Percentiles rank a stretch among this genome's conserved stretches.
These are phyloP conservation scores for Suillus sp. DNA, from an alignment of 768 basidiomycete species.

Conservation along the genomic window DNA sequence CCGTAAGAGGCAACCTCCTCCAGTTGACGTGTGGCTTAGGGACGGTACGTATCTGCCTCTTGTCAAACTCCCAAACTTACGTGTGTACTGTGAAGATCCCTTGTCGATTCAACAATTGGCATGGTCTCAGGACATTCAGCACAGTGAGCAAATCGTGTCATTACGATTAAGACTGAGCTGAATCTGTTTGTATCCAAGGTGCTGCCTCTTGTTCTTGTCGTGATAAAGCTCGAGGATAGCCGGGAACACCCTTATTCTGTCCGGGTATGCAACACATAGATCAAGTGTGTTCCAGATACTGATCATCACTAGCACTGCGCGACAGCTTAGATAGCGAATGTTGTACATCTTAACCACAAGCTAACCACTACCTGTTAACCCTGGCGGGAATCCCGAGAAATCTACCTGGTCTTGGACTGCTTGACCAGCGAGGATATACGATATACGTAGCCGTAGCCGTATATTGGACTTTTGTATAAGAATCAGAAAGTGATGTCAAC, in stretches of 20 bases:
- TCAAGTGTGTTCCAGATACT: background rate
- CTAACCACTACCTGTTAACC: conserved; percentile 52
- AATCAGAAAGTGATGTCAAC: conserved; percentile 14
- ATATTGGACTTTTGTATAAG: conserved; percentile 62
- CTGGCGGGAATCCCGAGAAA: conserved; percentile 86
- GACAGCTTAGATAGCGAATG: conserved; percentile 25
- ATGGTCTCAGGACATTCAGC: background rate
- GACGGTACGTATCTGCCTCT: background rate
- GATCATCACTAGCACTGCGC: background rate
- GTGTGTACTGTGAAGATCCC: background rate
- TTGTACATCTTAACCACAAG: conserved; percentile 17
- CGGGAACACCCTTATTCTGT: background rate
- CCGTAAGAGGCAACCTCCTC: background rate
- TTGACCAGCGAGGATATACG: conserved; percentile 70
- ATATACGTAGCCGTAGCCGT: conserved; percentile 83
- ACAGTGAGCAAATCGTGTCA: background rate
- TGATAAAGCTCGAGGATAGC: background rate
- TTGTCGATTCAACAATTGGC: conserved; percentile 5
- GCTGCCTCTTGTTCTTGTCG: background rate
- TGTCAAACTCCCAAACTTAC: background rate
- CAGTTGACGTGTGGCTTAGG: conserved; percentile 7
- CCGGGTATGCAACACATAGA: background rate
- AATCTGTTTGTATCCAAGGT: background rate
- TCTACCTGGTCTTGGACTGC: conserved; percentile 90
- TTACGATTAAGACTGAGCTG: background rate